Conservation (phyloP, 129 eudicot species). For the Rutidosis leptorrhynchoides region DNA sequence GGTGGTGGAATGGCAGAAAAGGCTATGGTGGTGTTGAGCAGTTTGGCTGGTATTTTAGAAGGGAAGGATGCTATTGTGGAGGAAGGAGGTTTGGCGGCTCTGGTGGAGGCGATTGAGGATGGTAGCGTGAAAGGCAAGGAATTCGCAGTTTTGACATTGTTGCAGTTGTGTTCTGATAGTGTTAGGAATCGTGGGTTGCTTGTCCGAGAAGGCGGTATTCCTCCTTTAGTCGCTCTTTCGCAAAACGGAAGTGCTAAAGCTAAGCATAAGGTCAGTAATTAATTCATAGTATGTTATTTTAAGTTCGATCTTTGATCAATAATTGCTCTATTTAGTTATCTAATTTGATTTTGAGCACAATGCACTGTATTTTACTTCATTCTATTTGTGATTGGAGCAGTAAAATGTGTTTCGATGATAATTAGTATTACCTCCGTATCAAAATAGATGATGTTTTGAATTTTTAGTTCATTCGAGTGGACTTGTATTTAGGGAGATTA, state of each 20-base stretch:
- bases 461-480: no score
- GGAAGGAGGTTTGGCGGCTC: constrained; percentile 64
- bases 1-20: constrained; percentile 84
- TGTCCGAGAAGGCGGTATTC: constrained; percentile 88
- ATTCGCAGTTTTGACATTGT: constrained; percentile 69
- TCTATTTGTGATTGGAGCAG: no score
- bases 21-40: constrained; percentile 83
- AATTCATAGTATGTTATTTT: no score
- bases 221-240: constrained; percentile 82
- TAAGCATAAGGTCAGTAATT: constrained; percentile 96
- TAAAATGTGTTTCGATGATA: no score
- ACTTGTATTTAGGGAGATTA: no score
- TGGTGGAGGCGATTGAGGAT: constrained; percentile 79
- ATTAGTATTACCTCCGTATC: no score
- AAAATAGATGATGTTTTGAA: no score
- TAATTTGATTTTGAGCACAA: no score
- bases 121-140: constrained; percentile 68
- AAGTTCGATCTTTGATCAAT: not conserved
- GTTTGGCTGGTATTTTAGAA: constrained; percentile 54
- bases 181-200: constrained; percentile 59
- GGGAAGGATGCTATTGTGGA: constrained; percentile 63
- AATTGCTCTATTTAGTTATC: not conserved
- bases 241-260: constrained; percentile 68
- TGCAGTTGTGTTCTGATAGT: constrained; percentile 51
- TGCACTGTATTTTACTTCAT: no score